Evolutionary conservation across 306 rosid species (phyloP), one percentile per base, ranked within the genome.

Genomic region (Acacia melanoxylon): DNA sequence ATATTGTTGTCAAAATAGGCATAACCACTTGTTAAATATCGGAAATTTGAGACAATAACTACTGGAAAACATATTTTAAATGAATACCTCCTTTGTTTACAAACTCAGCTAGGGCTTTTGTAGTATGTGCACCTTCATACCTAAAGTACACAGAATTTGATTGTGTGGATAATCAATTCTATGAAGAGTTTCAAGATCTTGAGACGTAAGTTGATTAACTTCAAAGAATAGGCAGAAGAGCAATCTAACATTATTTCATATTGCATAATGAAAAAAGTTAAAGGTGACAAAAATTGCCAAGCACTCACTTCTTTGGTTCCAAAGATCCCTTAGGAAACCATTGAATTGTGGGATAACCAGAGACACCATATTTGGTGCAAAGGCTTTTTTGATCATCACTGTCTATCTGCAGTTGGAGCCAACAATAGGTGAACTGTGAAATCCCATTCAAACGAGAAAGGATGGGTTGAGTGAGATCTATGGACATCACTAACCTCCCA

Each of bases 291-390:
- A 15, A 59, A 72, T n/a, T 22, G 46, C 25, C 15, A 45, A 46
- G 70, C 73, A 75, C 94, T 92, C 81, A 92, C 98, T 85, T 90
- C 79, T 85, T 90, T 14, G 99, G 94, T 75, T 92, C 94, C 5
- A 95, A 86, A 19, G 96, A 93, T 25, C 91, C 97, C 86, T 90
- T 87, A 3, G 97, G 96, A 82, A 93, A 95, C 98, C 97, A 95
- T 10, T 91, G 77, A 75, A 95, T 86, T 19, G 99, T 89, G 68
- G 99, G 99, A 77, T 95, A 93, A 35, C 97, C 97, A 61, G 92
- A 89, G 80, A 93, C 96, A 16, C 90, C 97, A 83, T 84, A 91
- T 82, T 95, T 90, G 77, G 87, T 54, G 81, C 99, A 95, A 72
- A 92, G 20, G 49, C 86, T 83, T 89, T 93, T 93, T 61, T 95